Evolutionary conservation across 2,329 filamentous ascomycete genomes (phyloP).

Genomic region (Zymoseptoria passerinii): DNA sequence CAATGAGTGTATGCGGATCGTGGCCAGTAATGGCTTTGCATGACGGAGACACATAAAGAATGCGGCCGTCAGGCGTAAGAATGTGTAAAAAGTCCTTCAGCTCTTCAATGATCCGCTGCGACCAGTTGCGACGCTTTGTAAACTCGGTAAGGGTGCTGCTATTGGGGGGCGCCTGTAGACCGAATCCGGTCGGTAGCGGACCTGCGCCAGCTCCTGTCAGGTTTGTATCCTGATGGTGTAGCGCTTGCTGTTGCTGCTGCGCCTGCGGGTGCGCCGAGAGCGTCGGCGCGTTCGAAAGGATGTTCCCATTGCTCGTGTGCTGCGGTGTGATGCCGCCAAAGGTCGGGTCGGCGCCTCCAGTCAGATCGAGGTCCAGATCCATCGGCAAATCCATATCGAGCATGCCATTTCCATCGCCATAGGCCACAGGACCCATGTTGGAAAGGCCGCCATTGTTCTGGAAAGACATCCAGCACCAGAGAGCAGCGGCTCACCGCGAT

Average conservation of each 20-base stretch:
- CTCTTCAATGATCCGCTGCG: conserved; percentile 80
- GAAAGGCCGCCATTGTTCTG: background rate
- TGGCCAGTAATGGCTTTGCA: conserved; percentile 69
- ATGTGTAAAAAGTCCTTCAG: conserved; percentile 83
- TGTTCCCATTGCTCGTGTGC: conserved; percentile 10
- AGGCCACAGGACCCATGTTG: background rate
- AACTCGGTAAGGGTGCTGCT: conserved; percentile 56
- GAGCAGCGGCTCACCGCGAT: background rate
- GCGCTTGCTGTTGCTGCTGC: conserved; percentile 18
- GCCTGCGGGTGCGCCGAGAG: background rate
- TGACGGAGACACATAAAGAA: conserved; percentile 80
- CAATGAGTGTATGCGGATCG: conserved; percentile 59
- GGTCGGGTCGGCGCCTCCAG: conserved; percentile 15
- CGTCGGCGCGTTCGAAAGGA: conserved; percentile 8
- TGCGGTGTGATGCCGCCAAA: conserved; percentile 19
- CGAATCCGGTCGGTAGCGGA: conserved; percentile 49
- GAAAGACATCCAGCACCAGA: background rate
- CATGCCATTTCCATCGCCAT: background rate
- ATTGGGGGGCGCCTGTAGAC: conserved; percentile 35
- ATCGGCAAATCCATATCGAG: conserved; percentile 24
- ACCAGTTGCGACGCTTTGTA: conserved; percentile 67
- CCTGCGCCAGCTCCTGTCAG: conserved; percentile 45
- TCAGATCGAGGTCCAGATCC: conserved; percentile 36
- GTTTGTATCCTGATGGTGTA: conserved; percentile 20
- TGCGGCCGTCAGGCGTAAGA: conserved; percentile 71